These are phyloP conservation scores for Marsdenia floribunda DNA, from an alignment of 257 asterid species.

Conservation along the genomic window DNA sequence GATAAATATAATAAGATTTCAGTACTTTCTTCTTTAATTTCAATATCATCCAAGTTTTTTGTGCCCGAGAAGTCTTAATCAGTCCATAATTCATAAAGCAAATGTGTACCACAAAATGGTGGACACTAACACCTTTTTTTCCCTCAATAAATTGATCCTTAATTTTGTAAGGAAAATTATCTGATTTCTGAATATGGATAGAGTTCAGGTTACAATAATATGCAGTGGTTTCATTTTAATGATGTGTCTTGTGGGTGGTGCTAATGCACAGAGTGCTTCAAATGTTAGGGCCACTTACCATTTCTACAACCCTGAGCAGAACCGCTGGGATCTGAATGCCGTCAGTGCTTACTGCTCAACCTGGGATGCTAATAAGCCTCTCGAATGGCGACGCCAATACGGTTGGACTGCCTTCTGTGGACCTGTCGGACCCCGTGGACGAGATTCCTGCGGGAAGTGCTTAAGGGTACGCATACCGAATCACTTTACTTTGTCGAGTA, in stretches of 20 bases:
- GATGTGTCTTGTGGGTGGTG: neutral
- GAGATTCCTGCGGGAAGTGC: slow-evolving; percentile 24
- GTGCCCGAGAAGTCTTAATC: too few relatives aligned
- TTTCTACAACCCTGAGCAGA: slow-evolving; percentile 24
- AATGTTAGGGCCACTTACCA: slow-evolving; percentile 30
- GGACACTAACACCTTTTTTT: too few relatives aligned
- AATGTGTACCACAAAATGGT: neutral
- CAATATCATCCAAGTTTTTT: too few relatives aligned
- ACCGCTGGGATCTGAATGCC: slow-evolving; percentile 19
- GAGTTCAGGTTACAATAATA: neutral
- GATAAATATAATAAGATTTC: too few relatives aligned
- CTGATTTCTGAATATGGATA: neutral
- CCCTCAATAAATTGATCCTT: neutral
- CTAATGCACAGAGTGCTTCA: slow-evolving; percentile 10
- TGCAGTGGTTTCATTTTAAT: neutral
- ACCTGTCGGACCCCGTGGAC: slow-evolving; percentile 31
- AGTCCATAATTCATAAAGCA: too few relatives aligned
- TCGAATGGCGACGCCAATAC: slow-evolving; percentile 17
- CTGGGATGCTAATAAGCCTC: slow-evolving; percentile 31
- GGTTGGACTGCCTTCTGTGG: slow-evolving; percentile 40
- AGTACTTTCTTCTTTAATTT: too few relatives aligned
- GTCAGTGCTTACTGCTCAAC: slow-evolving; percentile 30
- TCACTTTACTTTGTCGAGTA: too few relatives aligned
- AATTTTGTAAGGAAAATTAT: neutral
- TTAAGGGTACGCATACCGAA: slow-evolving; percentile 16